These are phyloP conservation scores for Skeletonema potamos DNA, from an alignment of 108 stramenopile genomes.

Conservation along the genomic window DNA sequence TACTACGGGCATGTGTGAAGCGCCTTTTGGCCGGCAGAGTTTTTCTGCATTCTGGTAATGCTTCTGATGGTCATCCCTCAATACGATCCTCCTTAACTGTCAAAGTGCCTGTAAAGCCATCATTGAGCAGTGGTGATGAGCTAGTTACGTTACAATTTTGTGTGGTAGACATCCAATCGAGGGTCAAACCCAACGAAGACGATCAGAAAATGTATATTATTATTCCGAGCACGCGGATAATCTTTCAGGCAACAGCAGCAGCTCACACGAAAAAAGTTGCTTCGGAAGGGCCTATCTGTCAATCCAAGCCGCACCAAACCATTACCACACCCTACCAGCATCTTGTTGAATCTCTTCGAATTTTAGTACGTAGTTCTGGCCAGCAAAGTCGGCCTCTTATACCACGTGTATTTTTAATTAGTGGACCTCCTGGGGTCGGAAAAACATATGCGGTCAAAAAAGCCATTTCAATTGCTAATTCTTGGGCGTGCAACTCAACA, in stretches of 20 bases:
- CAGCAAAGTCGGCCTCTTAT: conserved; percentile 5
- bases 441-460: conserved; percentile 58
- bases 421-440: conserved; percentile 62
- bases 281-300: not conserved
- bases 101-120: conserved; percentile 5
- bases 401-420: conserved; percentile 54
- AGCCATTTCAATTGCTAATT: conserved; percentile 29
- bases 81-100: not conserved
- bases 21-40: conserved; percentile 29
- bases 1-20: conserved; percentile 39
- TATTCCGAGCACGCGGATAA: conserved; percentile 42
- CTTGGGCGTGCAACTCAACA: conserved; percentile 7
- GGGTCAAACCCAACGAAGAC: not conserved
- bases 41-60: conserved; percentile 1
- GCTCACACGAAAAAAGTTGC: not conserved
- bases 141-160: not conserved
- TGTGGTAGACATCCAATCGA: conserved; percentile 16
- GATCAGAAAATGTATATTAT: conserved; percentile 13
- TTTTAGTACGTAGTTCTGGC: conserved; percentile 1
- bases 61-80: not conserved
- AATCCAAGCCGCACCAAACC: not conserved
- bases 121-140: not conserved
- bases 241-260: conserved; percentile 14
- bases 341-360: conserved; percentile 20
- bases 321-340: conserved; percentile 19